phyloP scores from a whole-genome alignment of 441 rosid species.

The Heliophila coronopifolia region DNA sequence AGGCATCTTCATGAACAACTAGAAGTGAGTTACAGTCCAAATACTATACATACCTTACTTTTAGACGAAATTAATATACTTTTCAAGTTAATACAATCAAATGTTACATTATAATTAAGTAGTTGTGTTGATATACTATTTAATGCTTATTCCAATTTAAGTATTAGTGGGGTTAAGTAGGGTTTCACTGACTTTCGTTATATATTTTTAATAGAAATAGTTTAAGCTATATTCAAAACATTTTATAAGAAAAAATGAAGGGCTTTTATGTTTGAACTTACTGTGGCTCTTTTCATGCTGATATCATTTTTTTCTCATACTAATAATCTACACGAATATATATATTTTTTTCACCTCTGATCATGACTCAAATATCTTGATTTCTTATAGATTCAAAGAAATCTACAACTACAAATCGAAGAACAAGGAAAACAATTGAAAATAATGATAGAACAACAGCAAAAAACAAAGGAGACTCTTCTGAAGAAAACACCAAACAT shows the following conservation, averaged over 20 bases:
- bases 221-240: no score
- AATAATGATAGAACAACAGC: constrained; percentile 76
- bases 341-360: neutral
- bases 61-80: neutral
- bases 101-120: neutral
- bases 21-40: constrained; percentile 57
- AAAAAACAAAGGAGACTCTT: constrained; percentile 38
- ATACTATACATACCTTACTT: neutral
- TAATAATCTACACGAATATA: neutral
- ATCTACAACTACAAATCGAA: constrained; percentile 67
- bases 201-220: no score
- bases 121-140: neutral
- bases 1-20: constrained; percentile 82
- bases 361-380: neutral
- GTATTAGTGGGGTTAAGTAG: neutral
- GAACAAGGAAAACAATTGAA: constrained; percentile 75
- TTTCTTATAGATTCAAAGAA: constrained; percentile 54
- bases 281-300: neutral
- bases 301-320: neutral
- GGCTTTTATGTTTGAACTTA: neutral
- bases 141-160: neutral
- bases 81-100: neutral
- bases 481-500: constrained; percentile 27
- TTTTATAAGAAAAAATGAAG: neutral
- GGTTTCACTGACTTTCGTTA: neutral